Conservation (phyloP, 768 basidiomycete genomes). For the Gloeophyllum trabeum region DNA sequence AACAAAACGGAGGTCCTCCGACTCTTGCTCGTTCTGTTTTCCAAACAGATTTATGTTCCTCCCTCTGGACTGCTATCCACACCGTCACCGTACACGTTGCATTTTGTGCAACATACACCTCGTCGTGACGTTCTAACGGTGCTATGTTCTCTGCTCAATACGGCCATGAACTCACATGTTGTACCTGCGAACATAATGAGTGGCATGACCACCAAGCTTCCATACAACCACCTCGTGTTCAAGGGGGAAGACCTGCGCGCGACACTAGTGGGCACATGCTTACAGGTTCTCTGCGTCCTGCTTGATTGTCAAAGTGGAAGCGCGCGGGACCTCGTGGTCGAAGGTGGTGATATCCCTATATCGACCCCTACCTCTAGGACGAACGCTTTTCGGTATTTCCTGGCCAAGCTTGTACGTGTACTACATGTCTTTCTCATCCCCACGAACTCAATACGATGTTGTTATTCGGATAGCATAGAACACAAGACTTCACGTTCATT, state of each 20-base stretch:
- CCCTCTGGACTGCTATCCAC: slow-evolving; percentile 57
- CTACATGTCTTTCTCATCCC: neutral
- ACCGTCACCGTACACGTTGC: slow-evolving; percentile 51
- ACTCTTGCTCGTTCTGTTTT: slow-evolving; percentile 78
- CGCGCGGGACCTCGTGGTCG: slow-evolving; percentile 43
- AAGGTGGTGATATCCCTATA: slow-evolving; percentile 29
- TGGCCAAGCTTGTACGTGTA: slow-evolving; percentile 70
- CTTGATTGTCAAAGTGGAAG: slow-evolving; percentile 75
- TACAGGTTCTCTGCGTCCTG: slow-evolving; percentile 69
- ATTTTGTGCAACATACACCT: slow-evolving; percentile 5
- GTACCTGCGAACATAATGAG: slow-evolving; percentile 38
- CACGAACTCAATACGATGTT: slow-evolving; percentile 6
- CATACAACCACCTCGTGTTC: slow-evolving; percentile 84
- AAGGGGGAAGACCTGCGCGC: slow-evolving; percentile 78
- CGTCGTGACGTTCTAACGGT: slow-evolving; percentile 72
- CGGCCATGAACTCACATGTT: slow-evolving; percentile 58
- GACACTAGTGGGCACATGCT: slow-evolving; percentile 58
- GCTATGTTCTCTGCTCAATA: slow-evolving; percentile 89
- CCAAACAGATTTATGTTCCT: slow-evolving; percentile 81
- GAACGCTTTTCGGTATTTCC: slow-evolving; percentile 87
- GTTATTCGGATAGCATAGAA: slow-evolving; percentile 54
- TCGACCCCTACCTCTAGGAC: slow-evolving; percentile 49
- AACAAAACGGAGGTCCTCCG: slow-evolving; percentile 88
- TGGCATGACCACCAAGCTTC: slow-evolving; percentile 66
- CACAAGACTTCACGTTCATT: slow-evolving; percentile 81